Base-by-base conservation (phyloP, 805 yeast species). In the Suhomyces pyralidae region DNA sequence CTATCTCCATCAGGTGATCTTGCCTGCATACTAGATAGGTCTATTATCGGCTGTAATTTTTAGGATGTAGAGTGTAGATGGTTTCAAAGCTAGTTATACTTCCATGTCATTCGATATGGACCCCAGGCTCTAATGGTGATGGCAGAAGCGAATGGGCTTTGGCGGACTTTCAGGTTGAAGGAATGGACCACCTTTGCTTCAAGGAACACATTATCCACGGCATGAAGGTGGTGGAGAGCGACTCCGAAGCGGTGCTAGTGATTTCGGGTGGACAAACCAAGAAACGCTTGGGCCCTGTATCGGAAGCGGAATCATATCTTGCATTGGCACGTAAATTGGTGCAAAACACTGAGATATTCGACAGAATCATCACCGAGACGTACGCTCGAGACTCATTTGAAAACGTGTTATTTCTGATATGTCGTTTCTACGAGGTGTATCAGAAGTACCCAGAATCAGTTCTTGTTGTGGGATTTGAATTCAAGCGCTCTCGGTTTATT, bases 301-400 rank as follows among this genome's bases (percentile, higher is more conserved):
- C 88, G 10, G 96, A 86, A 62, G 80, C 86, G 1, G 70, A 68
- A 51, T 80, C 88, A 9, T 88, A 86, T 63, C 76, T 71, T 50
- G 60, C 73, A 14, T 68, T 84, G 19, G 79, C 82, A 1, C 40
- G 60, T 34, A 62, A 67, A 12, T 57, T 82, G 47, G 46, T 49
- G 3, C 40, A 50, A 2, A 50, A 4, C 57, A 63, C 25, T 14
- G 43, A 32, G 44, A 28, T 30, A 46, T 53, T 36, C 38, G 47
- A 40, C 43, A 56, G 52, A 26, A 66, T 85, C 0, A 55, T 73
- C 5, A 68, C 83, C 1, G 96, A 89, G 61, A 92, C 86, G 58
- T 85, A 66, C 63, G 90, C 96, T 0, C 69, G 90, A 40, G 96
- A 89, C 65, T 87, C 94, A 1, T 85, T 85, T 62, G 96, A 89